phyloP scores from a whole-genome alignment of 78 protist genomes.

The Salpingoeca rosetta region DNA sequence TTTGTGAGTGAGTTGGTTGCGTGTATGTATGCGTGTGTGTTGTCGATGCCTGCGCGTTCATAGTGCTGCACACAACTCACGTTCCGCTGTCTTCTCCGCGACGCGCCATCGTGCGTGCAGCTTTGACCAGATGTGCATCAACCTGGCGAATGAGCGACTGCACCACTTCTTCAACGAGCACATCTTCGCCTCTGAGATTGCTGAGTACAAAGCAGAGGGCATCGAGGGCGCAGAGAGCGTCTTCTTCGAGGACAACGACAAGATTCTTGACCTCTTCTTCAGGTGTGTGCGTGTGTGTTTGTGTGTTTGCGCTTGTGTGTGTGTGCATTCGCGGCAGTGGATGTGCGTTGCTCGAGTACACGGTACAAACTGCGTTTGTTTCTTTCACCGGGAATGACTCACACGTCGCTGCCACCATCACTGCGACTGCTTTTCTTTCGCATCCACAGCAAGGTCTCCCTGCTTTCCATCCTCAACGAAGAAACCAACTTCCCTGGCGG shows the following conservation, averaged over 20 bases:
- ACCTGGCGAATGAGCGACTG: constrained; percentile 81
- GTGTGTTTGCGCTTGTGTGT: no score
- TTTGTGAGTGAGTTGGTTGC: neutral
- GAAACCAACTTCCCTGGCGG: constrained; percentile 56
- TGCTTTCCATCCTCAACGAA: constrained; percentile 42
- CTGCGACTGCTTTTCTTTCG: no score
- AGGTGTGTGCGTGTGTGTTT: no score
- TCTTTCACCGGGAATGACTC: no score
- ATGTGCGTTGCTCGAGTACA: no score
- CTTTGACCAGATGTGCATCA: constrained; percentile 70
- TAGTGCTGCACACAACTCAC: no score
- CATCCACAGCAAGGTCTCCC: constrained; percentile 19
- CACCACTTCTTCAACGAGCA: constrained; percentile 65
- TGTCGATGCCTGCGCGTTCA: no score
- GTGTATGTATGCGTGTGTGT: neutral
- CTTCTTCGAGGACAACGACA: constrained; percentile 27
- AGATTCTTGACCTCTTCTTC: constrained; percentile 21
- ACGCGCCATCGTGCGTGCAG: no score
- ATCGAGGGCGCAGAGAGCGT: constrained; percentile 21
- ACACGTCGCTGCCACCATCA: no score
- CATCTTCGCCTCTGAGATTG: constrained; percentile 44
- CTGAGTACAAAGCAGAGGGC: constrained; percentile 42
- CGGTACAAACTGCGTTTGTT: no score
- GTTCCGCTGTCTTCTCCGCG: no score
- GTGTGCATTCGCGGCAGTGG: no score